Percentiles rank a stretch among this genome's conserved stretches.
Evolutionary conservation across 805 yeast species (phyloP).

Genomic region (Diddensiella transvaalensis): DNA sequence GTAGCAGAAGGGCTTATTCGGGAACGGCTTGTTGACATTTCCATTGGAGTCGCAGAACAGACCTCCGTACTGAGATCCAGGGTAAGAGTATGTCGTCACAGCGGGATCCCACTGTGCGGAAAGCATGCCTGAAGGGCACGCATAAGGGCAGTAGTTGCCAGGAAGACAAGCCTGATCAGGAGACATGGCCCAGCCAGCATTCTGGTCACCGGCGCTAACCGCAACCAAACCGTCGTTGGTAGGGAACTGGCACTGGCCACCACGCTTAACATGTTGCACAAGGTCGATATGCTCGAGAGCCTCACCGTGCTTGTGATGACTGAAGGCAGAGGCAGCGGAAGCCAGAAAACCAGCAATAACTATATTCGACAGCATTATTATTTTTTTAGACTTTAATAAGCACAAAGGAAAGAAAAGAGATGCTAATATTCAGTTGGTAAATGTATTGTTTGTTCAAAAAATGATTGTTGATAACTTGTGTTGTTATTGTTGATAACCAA

Average conservation of each 20-base stretch:
- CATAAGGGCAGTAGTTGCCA: slow-evolving; percentile 87
- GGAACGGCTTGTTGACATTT: slow-evolving; percentile 56
- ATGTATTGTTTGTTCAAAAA: too few species aligned
- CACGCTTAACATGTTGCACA: slow-evolving; percentile 14
- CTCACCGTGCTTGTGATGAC: neutral
- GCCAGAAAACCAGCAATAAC: neutral
- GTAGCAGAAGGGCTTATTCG: slow-evolving; percentile 59
- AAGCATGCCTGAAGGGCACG: slow-evolving; percentile 83
- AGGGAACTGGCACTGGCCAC: slow-evolving; percentile 60
- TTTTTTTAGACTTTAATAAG: too few species aligned
- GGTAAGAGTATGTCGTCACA: slow-evolving; percentile 70
- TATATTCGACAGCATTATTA: neutral
- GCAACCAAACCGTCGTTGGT: slow-evolving; percentile 61
- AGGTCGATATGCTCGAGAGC: neutral
- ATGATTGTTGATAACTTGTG: neutral
- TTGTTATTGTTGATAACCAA: neutral
- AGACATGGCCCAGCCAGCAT: slow-evolving; percentile 87
- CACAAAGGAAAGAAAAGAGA: neutral
- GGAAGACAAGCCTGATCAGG: slow-evolving; percentile 68
- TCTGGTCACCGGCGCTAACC: slow-evolving; percentile 53
- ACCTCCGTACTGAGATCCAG: slow-evolving; percentile 81
- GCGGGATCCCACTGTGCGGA: slow-evolving; percentile 86
- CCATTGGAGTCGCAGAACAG: slow-evolving; percentile 73
- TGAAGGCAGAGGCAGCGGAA: neutral
- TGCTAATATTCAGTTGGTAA: too few species aligned